A percentile compares a stretch with the other conserved stretches of the same genome.
Conservation (phyloP, 2,329 filamentous ascomycete species). For the Calonectria leucothoes region DNA sequence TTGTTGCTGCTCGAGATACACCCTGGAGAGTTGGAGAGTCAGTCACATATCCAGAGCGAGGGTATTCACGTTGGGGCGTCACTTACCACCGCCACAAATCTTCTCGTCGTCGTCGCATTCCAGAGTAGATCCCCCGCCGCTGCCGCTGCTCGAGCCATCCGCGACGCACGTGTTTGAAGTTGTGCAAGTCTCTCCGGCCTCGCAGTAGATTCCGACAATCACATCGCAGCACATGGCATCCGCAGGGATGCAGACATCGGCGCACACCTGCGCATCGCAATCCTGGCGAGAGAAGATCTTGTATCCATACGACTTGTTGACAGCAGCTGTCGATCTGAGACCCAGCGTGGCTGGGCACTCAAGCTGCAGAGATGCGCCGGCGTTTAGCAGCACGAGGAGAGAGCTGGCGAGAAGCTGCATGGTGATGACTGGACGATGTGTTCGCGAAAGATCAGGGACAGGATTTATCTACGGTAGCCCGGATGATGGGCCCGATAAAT, state of each 20-base stretch:
- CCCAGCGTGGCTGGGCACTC: background rate
- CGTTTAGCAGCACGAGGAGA: background rate
- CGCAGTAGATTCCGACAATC: background rate
- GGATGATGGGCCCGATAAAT: too few relatives aligned
- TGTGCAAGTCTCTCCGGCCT: background rate
- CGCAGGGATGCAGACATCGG: background rate
- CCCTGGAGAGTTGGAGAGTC: background rate
- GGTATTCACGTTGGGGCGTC: background rate
- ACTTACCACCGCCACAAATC: background rate
- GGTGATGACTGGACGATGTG: background rate
- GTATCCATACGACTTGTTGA: background rate
- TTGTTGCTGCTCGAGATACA: background rate
- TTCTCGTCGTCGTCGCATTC: background rate
- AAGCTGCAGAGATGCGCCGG: background rate
- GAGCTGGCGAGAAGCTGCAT: background rate
- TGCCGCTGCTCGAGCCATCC: background rate
- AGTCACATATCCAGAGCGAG: background rate
- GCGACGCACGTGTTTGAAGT: background rate
- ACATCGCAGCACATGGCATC: background rate
- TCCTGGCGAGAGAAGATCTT: background rate
- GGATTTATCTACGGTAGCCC: too few relatives aligned
- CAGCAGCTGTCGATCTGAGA: background rate
- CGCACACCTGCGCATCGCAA: background rate
- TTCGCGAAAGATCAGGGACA: background rate
- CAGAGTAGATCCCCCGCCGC: background rate